Percentiles rank a stretch among this genome's conserved stretches.
Conservation (phyloP, 1,284 basidiomycete species). For the Cryptococcus sp. region DNA sequence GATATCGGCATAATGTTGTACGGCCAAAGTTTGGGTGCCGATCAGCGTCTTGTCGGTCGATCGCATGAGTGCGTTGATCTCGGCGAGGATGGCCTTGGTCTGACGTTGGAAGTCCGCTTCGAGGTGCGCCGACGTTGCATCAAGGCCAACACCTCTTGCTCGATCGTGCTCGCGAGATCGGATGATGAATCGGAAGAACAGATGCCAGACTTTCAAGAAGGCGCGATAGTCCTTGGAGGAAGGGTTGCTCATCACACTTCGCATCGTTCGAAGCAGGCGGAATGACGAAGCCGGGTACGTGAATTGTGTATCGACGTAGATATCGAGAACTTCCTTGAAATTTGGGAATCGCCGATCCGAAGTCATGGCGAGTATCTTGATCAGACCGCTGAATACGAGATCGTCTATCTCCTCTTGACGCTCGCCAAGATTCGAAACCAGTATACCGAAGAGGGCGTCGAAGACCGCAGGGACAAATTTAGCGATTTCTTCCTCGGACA, state of each 20-base stretch:
- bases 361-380: constrained; percentile 84
- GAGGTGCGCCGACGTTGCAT: constrained; percentile 79
- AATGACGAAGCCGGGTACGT: constrained; percentile 72
- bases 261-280: constrained; percentile 83
- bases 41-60: constrained; percentile 76
- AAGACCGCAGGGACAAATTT: constrained; percentile 92
- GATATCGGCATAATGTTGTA: constrained; percentile 92
- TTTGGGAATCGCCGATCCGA: constrained; percentile 95
- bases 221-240: constrained; percentile 76
- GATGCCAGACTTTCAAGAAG: constrained; percentile 92
- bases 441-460: constrained; percentile 87
- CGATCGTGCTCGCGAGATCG: constrained; percentile 85
- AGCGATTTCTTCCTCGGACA: constrained; percentile 88
- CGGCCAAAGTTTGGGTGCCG: constrained; percentile 89
- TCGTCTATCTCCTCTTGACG: constrained; percentile 71
- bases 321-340: constrained; percentile 88
- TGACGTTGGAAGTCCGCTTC: constrained; percentile 84
- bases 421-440: constrained; percentile 73
- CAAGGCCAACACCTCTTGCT: constrained; percentile 72
- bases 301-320: constrained; percentile 91
- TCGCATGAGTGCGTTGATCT: constrained; percentile 88
- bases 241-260: constrained; percentile 74
- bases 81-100: constrained; percentile 69
- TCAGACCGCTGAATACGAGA: constrained; percentile 85
- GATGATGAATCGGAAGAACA: constrained; percentile 91